Percentiles rank a stretch among this genome's conserved stretches.
phyloP scores from a whole-genome alignment of 495 filamentous ascomycete species.

The Usnea hakonensis region DNA sequence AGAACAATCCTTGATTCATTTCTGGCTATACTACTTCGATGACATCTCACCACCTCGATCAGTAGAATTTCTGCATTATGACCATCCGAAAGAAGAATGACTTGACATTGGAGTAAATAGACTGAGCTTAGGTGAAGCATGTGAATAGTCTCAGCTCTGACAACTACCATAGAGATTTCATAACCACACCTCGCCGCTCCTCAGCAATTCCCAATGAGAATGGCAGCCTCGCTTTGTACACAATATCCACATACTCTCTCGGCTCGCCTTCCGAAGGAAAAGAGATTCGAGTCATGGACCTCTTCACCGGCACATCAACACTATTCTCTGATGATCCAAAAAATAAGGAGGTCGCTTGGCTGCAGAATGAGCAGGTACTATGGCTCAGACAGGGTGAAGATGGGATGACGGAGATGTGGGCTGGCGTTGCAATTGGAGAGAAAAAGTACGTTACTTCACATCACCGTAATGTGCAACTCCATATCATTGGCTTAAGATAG shows the following conservation, averaged over 20 bases:
- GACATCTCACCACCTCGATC: neutral
- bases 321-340: neutral
- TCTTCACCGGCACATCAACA: neutral
- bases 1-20: too few relatives aligned
- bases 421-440: neutral
- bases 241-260: neutral
- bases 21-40: too few relatives aligned
- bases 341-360: neutral
- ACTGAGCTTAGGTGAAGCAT: neutral
- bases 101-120: neutral
- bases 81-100: neutral
- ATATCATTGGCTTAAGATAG: neutral
- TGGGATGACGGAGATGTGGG: neutral
- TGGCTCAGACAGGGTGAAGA: neutral
- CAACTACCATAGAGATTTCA: neutral
- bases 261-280: neutral
- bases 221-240: neutral
- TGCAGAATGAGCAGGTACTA: neutral
- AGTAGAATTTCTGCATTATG: neutral
- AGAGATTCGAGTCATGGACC: neutral
- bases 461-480: neutral
- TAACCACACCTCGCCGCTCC: neutral
- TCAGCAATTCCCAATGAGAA: neutral
- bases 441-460: neutral
- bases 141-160: neutral